Conservation (phyloP, 129 eudicot species). For the Logfia minima region DNA sequence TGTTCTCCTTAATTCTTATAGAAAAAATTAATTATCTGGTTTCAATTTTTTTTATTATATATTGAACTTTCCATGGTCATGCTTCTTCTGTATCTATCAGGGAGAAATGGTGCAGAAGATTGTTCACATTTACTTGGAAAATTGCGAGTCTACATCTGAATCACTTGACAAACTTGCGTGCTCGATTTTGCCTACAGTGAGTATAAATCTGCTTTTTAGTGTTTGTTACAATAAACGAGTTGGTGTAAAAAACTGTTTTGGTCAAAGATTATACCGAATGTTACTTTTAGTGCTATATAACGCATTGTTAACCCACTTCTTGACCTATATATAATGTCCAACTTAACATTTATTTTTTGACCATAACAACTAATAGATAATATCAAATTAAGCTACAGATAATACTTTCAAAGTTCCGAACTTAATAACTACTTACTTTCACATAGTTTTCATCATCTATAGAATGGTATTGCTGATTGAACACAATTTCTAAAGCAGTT, state of each 20-base stretch:
- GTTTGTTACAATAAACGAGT: not conserved
- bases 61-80: slow-evolving; percentile 11
- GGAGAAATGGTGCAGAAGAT: slow-evolving; percentile 73
- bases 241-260: not conserved
- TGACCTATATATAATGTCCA: slow-evolving; percentile 8
- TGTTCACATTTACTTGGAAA: slow-evolving; percentile 66
- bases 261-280: not conserved
- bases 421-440: slow-evolving; percentile 1
- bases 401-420: not conserved
- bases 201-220: not conserved
- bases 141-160: slow-evolving; percentile 55
- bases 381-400: not conserved
- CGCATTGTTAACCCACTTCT: not conserved
- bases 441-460: not conserved
- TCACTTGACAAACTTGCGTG: slow-evolving; percentile 63
- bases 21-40: not conserved
- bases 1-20: slow-evolving; percentile 8
- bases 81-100: slow-evolving; percentile 39
- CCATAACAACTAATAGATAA: not conserved
- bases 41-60: not conserved
- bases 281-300: not conserved
- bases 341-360: not conserved
- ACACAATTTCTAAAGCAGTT: not conserved
- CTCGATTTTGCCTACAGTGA: slow-evolving; percentile 69
- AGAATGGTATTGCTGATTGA: slow-evolving; percentile 1